Evolutionary conservation across 1,284 basidiomycete species (phyloP).

Genomic region (Sporisorium exsertum): DNA sequence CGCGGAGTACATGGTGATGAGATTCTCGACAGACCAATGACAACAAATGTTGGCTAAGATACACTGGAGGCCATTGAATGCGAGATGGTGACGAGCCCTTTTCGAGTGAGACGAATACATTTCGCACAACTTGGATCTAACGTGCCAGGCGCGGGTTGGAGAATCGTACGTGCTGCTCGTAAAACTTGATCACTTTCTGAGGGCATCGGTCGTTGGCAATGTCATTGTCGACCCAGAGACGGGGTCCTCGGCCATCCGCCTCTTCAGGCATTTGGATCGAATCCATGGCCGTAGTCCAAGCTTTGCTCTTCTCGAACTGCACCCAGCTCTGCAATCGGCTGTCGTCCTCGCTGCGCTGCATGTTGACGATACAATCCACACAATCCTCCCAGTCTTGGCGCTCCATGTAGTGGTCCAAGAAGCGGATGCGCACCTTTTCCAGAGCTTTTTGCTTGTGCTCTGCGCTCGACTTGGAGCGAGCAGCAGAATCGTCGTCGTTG

Average conservation of each 20-base stretch:
- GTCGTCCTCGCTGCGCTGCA: conserved; percentile 36
- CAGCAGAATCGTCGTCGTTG: not conserved
- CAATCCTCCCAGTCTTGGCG: conserved; percentile 33
- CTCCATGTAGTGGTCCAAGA: conserved; percentile 26
- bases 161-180: conserved; percentile 48
- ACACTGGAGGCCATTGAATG: not conserved
- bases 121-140: not conserved
- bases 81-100: not conserved
- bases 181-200: conserved; percentile 53
- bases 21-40: not conserved
- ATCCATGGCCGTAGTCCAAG: conserved; percentile 18
- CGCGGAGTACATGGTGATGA: no score
- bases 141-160: conserved; percentile 17
- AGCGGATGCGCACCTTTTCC: conserved; percentile 19
- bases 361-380: conserved; percentile 34
- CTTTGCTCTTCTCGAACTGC: conserved; percentile 13
- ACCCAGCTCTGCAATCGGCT: conserved; percentile 34
- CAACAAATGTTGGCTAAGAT: not conserved
- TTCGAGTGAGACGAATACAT: not conserved
- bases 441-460: conserved; percentile 13
- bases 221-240: conserved; percentile 40
- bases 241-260: conserved; percentile 10
- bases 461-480: not conserved
- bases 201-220: conserved; percentile 44
- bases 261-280: conserved; percentile 7